These are phyloP conservation scores for Hapsidospora chrysogenum DNA, from an alignment of 495 filamentous ascomycete genomes.

Conservation along the genomic window DNA sequence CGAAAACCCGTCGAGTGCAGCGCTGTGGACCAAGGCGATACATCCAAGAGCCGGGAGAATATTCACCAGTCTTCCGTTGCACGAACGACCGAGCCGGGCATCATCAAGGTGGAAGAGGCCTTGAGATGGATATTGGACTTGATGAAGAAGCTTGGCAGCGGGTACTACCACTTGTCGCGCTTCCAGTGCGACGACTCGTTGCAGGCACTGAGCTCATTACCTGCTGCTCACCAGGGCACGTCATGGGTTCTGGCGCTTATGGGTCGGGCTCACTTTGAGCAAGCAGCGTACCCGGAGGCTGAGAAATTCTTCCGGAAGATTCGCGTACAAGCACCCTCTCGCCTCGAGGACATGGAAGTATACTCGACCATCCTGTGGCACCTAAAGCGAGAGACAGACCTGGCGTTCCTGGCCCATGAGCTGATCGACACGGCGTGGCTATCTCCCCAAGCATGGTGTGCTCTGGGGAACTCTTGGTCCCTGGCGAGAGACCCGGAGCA, in stretches of 20 bases:
- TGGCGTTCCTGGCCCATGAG: conserved; percentile 84
- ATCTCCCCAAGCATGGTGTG: conserved; percentile 91
- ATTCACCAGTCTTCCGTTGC: too few species aligned
- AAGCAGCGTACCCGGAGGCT: conserved; percentile 65
- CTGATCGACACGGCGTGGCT: conserved; percentile 70
- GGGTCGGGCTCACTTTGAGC: conserved; percentile 78
- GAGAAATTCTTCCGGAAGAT: conserved; percentile 71
- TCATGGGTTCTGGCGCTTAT: conserved; percentile 90
- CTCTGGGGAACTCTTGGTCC: conserved; percentile 86
- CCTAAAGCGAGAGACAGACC: conserved; percentile 74
- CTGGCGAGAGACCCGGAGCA: conserved; percentile 91
- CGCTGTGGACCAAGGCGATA: conserved; percentile 41
- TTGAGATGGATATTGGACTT: conserved; percentile 63
- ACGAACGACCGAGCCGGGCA: conserved; percentile 26
- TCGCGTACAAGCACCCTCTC: conserved; percentile 55
- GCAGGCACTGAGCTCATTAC: conserved; percentile 48
- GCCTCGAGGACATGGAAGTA: conserved; percentile 86
- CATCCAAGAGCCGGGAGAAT: conserved; percentile 34
- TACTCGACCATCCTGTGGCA: conserved; percentile 98
- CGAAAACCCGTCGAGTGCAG: conserved; percentile 51
- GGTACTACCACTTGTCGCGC: conserved; percentile 56
- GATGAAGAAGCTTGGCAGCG: conserved; percentile 65
- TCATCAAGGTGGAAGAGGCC: conserved; percentile 53
- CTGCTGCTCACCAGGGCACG: conserved; percentile 66
- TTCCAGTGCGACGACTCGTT: conserved; percentile 68